phyloP scores from a whole-genome alignment of 2,329 filamentous ascomycete species.

The Trichoderma guizhouense region DNA sequence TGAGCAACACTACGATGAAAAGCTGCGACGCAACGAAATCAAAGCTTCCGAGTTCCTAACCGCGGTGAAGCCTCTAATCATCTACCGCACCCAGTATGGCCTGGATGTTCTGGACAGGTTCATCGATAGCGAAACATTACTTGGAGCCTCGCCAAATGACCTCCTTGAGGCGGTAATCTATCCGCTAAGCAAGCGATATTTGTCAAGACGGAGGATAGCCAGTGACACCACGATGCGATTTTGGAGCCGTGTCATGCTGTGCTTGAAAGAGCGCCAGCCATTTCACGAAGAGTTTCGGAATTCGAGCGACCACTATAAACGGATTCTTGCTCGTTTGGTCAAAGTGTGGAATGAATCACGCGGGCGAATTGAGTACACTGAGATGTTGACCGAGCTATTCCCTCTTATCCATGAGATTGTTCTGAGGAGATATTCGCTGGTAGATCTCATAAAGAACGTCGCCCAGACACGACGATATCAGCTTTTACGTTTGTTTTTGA shows the following conservation, averaged over 20 bases:
- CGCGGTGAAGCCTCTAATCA: background rate
- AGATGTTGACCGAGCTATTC: background rate
- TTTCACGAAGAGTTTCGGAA: background rate
- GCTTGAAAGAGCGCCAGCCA: background rate
- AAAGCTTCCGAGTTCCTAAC: background rate
- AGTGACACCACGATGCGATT: background rate
- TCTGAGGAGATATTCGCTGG: background rate
- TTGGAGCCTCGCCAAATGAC: background rate
- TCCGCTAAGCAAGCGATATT: constrained; percentile 2
- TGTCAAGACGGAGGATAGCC: background rate
- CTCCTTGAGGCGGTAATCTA: background rate
- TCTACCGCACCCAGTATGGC: background rate
- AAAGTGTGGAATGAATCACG: background rate
- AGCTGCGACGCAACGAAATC: background rate
- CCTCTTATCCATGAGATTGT: background rate
- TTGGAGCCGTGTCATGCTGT: background rate
- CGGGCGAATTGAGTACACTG: background rate
- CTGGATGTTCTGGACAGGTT: background rate
- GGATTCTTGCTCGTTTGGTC: background rate
- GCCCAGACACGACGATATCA: constrained; percentile 19
- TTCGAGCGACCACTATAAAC: background rate
- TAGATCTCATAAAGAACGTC: background rate
- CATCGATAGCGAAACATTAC: background rate
- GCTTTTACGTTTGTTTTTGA: constrained; percentile 25
- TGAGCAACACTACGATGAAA: background rate